A percentile compares a stretch with the other conserved stretches of the same genome.
Conservation (phyloP, 1,284 basidiomycete species). For the Gymnopus androsaceus region DNA sequence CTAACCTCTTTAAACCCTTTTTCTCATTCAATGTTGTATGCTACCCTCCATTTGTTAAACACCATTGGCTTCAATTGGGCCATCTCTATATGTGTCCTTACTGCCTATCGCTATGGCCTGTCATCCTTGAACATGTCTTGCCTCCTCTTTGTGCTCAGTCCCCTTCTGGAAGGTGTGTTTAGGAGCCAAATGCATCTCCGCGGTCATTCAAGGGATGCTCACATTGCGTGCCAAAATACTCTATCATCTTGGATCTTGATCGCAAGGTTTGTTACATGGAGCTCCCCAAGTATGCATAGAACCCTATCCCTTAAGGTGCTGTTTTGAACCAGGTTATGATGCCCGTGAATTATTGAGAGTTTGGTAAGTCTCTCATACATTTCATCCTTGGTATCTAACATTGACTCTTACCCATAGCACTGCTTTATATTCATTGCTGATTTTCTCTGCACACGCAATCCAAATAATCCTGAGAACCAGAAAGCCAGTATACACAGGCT, state of each 20-base stretch:
- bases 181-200: slow-evolving; percentile 65
- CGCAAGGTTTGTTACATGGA: slow-evolving; percentile 65
- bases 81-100: background rate
- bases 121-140: no score
- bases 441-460: slow-evolving; percentile 69
- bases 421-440: slow-evolving; percentile 67
- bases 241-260: slow-evolving; percentile 62
- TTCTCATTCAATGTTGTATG: background rate
- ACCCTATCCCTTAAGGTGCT: slow-evolving; percentile 39
- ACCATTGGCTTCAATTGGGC: background rate
- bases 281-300: slow-evolving; percentile 54
- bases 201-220: slow-evolving; percentile 64
- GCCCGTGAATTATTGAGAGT: slow-evolving; percentile 66
- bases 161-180: slow-evolving; percentile 74
- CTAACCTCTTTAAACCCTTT: slow-evolving; percentile 11
- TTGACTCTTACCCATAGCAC: slow-evolving; percentile 37
- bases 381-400: no score
- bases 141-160: no score
- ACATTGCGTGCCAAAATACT: slow-evolving; percentile 66
- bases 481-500: slow-evolving; percentile 63
- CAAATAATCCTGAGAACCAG: slow-evolving; percentile 56
- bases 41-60: no score
- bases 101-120: background rate
- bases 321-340: slow-evolving; percentile 60
- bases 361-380: slow-evolving; percentile 45